Conservation (phyloP, 495 filamentous ascomycete species). For the Corynascus novoguineensis region DNA sequence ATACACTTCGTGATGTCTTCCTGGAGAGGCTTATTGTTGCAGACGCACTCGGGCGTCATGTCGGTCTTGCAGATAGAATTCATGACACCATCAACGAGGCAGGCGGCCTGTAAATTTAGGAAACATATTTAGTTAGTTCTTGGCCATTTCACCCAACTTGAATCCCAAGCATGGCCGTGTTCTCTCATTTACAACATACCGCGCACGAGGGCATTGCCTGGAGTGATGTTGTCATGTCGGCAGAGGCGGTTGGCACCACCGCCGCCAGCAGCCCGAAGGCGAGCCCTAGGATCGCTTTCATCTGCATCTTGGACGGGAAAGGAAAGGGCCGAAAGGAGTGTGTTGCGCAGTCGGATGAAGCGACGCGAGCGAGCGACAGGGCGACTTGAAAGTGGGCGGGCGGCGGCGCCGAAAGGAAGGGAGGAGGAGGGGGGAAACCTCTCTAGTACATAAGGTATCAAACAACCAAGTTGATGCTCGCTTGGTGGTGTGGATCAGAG, state of each 20-base stretch:
- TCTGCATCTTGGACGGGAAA: not conserved
- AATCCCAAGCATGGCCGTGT: no score
- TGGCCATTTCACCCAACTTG: not conserved
- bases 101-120: not conserved
- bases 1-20: constrained; percentile 1
- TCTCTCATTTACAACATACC: not conserved
- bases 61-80: not conserved
- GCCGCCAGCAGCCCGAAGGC: constrained; percentile 2
- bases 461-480: no score
- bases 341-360: not conserved
- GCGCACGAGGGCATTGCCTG: constrained; percentile 1
- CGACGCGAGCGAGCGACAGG: not conserved
- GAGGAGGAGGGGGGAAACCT: not conserved
- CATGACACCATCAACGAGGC: not conserved
- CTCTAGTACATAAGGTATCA: no score
- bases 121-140: not conserved
- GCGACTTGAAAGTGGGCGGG: not conserved
- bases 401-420: no score
- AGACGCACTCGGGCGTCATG: constrained; percentile 4
- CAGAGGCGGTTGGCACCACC: constrained; percentile 3
- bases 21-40: constrained; percentile 1
- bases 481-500: no score
- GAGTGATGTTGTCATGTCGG: not conserved
- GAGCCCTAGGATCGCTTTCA: constrained; percentile 1
- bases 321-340: no score